Percentiles rank a stretch among this genome's conserved stretches.
These are phyloP conservation scores for Ceratocystis albifundus DNA, from an alignment of 2,329 filamentous ascomycete species.

Conservation along the genomic window DNA sequence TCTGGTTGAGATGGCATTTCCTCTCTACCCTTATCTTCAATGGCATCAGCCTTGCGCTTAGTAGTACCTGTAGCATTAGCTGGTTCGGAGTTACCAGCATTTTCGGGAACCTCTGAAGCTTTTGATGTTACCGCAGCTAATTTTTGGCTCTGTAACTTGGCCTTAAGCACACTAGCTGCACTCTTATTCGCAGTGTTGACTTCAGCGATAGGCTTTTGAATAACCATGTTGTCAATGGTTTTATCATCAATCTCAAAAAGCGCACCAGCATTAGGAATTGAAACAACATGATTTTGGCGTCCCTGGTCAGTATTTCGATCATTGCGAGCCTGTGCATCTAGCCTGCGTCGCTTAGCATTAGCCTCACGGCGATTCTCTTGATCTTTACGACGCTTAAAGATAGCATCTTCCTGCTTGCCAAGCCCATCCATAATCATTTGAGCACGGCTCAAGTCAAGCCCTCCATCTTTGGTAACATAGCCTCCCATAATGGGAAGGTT, in stretches of 20 bases:
- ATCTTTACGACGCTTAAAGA: conserved; percentile 80
- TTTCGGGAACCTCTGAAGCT: neutral
- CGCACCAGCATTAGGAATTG: conserved; percentile 19
- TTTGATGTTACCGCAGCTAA: neutral
- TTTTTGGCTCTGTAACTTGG: conserved; percentile 50
- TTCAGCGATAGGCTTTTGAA: conserved; percentile 67
- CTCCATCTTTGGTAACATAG: conserved; percentile 90
- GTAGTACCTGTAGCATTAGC: conserved; percentile 29
- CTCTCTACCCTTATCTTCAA: conserved; percentile 45
- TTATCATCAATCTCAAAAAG: conserved; percentile 28
- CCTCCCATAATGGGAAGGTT: conserved; percentile 85
- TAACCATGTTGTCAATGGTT: conserved; percentile 63
- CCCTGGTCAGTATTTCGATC: conserved; percentile 20
- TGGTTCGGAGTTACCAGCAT: neutral
- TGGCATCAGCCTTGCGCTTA: conserved; percentile 66
- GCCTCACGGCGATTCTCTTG: conserved; percentile 74
- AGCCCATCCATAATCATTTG: conserved; percentile 81
- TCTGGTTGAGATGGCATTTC: conserved; percentile 49
- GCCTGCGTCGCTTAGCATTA: conserved; percentile 63
- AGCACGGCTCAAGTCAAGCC: conserved; percentile 74
- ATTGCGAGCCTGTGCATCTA: conserved; percentile 47
- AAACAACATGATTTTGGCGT: conserved; percentile 22
- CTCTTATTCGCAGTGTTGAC: conserved; percentile 82
- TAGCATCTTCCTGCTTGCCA: conserved; percentile 84
- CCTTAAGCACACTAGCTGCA: conserved; percentile 78